Base-by-base conservation (phyloP, 148 eudicot genomes). In the Fagopyrum esculentum region DNA sequence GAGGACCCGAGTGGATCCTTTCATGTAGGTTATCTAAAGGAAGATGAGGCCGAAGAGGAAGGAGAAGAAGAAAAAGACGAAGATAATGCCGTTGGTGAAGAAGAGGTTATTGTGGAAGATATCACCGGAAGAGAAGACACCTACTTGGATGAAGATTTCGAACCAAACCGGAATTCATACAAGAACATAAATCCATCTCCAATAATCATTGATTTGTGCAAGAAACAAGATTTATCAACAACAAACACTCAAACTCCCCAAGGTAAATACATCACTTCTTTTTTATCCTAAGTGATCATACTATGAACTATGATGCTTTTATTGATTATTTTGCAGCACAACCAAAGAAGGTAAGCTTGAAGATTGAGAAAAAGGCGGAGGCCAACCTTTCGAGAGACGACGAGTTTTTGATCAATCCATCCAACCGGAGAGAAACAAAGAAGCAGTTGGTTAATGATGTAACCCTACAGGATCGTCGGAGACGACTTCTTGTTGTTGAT, bases 11-110 rank as follows among this genome's bases (percentile, higher is more conserved):
- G 43, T 0, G 82, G 74, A 40, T 63, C 74, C 44, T 72, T 46
- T 19, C 56, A 72, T 9, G 54, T 22, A 16, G 16, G 10, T 1
- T 74, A 66, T 19, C 45, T 45, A 59, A 9, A 22, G 7, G 73
- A 71, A 44, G 73, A 73, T 56, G 47, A 12, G 1, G 3, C 7
- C 63, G 76, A 80, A 56, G 66, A 64, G 3, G 64, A 73, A 49
- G 84, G 74, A n/a, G 86, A 49, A 54, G 72, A 54, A 17, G 83
- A 59, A 45, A 84, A 89, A 74, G 84, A 85, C 6, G 4, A n/a
- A 44, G 74, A 56, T 40, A 72, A 74, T 70, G 73, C 3, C 47
- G 40, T 30, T 13, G 50, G 22, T 44, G n/a, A 44, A 5, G 49
- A 47, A 10, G 47, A 16, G 40, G 74, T 48, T 22, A 72, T 72